Evolutionary conservation across 148 eudicot genomes (phyloP).

Genomic region (Chenopodium album): DNA sequence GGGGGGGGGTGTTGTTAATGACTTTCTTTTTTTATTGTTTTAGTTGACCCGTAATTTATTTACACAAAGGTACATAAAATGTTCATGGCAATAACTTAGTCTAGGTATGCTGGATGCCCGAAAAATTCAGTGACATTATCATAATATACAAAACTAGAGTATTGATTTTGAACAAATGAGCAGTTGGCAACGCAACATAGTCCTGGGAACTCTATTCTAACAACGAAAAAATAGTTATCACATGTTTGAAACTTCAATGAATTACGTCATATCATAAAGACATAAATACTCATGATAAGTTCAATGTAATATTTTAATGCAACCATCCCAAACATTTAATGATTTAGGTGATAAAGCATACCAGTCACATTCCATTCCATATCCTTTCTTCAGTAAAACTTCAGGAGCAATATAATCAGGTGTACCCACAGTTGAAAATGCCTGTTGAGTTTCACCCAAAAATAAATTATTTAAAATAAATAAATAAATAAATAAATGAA

Average conservation of each 20-base stretch:
- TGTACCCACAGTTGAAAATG: conserved; percentile 97
- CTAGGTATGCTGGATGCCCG: background rate
- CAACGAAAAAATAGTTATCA: background rate
- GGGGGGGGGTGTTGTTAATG: too few species aligned
- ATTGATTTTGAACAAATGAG: too few species aligned
- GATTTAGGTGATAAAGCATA: conserved; percentile 33
- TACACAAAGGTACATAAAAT: background rate
- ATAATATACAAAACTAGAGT: background rate
- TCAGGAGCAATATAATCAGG: conserved; percentile 99
- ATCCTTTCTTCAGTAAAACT: conserved; percentile 88
- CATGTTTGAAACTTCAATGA: background rate
- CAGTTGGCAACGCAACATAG: background rate
- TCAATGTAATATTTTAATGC: background rate
- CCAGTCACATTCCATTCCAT: conserved; percentile 99
- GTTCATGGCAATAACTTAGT: too few species aligned
- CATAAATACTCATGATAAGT: background rate
- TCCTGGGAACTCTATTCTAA: background rate
- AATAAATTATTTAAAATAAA: too few species aligned
- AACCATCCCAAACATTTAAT: background rate
- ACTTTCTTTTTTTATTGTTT: too few species aligned
- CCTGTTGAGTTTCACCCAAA: conserved; percentile 41
- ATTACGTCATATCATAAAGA: background rate
- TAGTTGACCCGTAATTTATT: background rate
- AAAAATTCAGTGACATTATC: background rate
- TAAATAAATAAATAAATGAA: too few species aligned